Evolutionary conservation across 139 green algal species (phyloP), one percentile per base, ranked within the genome.

Genomic region (Auxenochlorella pyrenoidosa): DNA sequence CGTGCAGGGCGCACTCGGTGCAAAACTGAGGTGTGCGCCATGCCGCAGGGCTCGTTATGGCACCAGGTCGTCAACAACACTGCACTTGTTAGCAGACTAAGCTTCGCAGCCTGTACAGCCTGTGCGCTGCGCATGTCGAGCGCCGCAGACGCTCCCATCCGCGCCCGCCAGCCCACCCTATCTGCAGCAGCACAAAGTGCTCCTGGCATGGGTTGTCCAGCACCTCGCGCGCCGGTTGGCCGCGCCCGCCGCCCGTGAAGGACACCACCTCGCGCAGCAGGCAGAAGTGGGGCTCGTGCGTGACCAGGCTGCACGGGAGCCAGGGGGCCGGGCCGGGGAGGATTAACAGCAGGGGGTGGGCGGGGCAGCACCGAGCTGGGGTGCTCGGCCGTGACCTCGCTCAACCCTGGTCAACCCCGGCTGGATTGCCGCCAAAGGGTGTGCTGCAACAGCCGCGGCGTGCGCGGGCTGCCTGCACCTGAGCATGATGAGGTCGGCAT

Each of bases 401-500:
- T 68, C 47, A 54, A 54, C 47, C 47, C 6, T 54, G 47, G 47
- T 54, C 47, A 54, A 54, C 10, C 47, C n/a, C n/a, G n/a, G n/a
- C n/a, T n/a, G n/a, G n/a, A n/a, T 54, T 6, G 47, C 47, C 47
- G 47, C 47, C 47, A 54, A 54, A 18, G 47, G 47, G 8, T 54
- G 47, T 54, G 47, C 78, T n/a, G n/a, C n/a, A n/a, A n/a, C n/a
- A n/a, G n/a, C n/a, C n/a, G n/a, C n/a, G n/a, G n/a, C n/a, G n/a
- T n/a, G n/a, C n/a, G n/a, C n/a, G n/a, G n/a, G n/a, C n/a, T n/a
- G n/a, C 22, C 0, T 13, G 22, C 80, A 85, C 10, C 91, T 91
- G n/a, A 98, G 94, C 95, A 99, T 98, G 92, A 99, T 96, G 30
- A 99, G 94, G 89, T 98, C 96, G 26, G 97, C 97, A 79, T 99